These are phyloP conservation scores for Oxyria digyna DNA, from an alignment of 148 eudicot genomes.

Conservation along the genomic window DNA sequence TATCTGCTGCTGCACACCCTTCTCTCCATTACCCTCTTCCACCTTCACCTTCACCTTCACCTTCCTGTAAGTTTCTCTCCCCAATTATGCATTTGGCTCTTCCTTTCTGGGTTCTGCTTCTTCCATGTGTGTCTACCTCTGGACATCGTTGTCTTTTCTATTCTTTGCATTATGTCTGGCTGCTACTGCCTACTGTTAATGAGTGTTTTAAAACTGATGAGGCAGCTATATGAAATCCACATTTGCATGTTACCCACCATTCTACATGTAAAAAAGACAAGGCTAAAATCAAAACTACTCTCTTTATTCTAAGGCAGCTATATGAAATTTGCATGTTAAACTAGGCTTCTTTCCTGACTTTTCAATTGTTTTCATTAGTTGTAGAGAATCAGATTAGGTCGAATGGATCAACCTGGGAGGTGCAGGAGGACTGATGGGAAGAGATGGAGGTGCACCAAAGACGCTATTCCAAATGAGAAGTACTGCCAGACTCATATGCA, in stretches of 20 bases:
- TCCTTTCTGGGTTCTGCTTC: no score
- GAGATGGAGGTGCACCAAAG: conserved; percentile 51
- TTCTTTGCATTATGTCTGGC: no score
- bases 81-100: no score
- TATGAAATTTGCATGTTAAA: background rate
- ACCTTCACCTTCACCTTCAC: background rate
- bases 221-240: no score
- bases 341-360: background rate
- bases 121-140: no score
- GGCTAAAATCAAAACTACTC: background rate
- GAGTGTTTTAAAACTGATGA: no score
- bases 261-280: background rate
- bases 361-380: no score
- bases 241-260: background rate
- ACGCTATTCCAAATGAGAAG: conserved; percentile 35
- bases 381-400: background rate
- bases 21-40: conserved; percentile 17
- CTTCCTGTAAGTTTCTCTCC: background rate
- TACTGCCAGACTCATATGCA: conserved; percentile 62
- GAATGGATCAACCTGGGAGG: conserved; percentile 41
- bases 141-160: background rate
- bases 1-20: conserved; percentile 21
- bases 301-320: background rate
- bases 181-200: no score
- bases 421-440: conserved; percentile 74